Base-by-base conservation (phyloP, 2,329 filamentous ascomycete genomes). In the Ophidiomyces ophidiicola region DNA sequence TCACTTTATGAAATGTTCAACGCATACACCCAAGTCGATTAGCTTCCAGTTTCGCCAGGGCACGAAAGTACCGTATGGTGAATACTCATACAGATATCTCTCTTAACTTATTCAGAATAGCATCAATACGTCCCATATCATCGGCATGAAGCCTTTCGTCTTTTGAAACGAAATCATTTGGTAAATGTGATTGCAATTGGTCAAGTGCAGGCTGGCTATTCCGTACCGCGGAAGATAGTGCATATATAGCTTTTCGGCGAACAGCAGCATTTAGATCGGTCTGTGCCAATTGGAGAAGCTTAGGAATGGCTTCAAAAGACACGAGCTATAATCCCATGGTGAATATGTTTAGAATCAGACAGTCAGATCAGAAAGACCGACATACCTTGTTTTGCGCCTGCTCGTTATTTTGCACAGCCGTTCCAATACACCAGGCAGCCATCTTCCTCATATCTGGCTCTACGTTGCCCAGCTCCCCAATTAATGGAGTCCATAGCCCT, bases 401-500 rank as follows among this genome's bases (percentile, higher is more conserved):
- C 50, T 74, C 71, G 61, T 98, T 96, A 66, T 98, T 98, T 70
- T 96, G 87, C 44, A 98, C 90, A 6, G 90, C 88, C 4, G 87
- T 94, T 36, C 84, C 85, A 43, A 90, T 68, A 64, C 86, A 94
- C 83, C 85, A 94, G n/a, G 86, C 86, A 2, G 88, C 87, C 74
- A 85, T 86, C 52, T 70, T 76, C 47, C 87, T 71, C 53, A 94
- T 67, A 46, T 90, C 82, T 4, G 69, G 57, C 54, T 90, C 80
- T 7, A 72, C 68, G 52, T 78, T 71, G 35, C 70, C 67, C 10
- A 98, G 68, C 46, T 81, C 75, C 5, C 67, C 60, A 4, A 94
- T 69, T 26, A 98, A 68, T 6, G 84, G 84, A 7, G 74, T 72
- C 90, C 90, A 98, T 21, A 96, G 70, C 5, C 72, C 72, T 14